Evolutionary conservation across 2,329 filamentous ascomycete species (phyloP).

Genomic region (Aspergillus ochraceoroseus): DNA sequence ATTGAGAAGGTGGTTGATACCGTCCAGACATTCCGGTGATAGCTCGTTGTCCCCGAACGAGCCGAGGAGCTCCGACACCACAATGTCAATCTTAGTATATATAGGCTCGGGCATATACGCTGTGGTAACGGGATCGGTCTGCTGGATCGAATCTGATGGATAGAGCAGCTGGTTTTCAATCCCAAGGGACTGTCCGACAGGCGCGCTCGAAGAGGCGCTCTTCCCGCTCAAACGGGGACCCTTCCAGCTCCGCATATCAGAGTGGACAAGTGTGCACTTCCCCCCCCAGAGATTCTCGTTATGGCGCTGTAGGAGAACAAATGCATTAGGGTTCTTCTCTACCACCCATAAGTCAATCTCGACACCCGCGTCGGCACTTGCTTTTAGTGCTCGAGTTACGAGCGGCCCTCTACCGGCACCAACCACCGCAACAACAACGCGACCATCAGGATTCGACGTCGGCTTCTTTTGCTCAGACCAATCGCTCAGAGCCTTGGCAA

Average conservation of each 20-base stretch:
- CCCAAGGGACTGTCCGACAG: slow-evolving; percentile 35
- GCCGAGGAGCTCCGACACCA: slow-evolving; percentile 85
- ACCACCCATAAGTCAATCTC: slow-evolving; percentile 83
- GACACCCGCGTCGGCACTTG: slow-evolving; percentile 70
- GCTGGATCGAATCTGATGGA: slow-evolving; percentile 25
- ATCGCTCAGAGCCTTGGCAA: slow-evolving; percentile 72
- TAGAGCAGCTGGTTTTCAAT: slow-evolving; percentile 27
- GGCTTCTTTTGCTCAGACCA: slow-evolving; percentile 70
- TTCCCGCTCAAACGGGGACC: slow-evolving; percentile 54
- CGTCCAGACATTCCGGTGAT: slow-evolving; percentile 92
- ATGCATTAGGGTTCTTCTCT: slow-evolving; percentile 98
- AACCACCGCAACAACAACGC: slow-evolving; percentile 82
- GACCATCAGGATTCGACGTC: slow-evolving; percentile 64
- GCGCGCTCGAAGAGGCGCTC: slow-evolving; percentile 17
- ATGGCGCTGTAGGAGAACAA: slow-evolving; percentile 82
- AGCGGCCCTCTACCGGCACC: slow-evolving; percentile 90
- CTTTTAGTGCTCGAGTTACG: slow-evolving; percentile 78
- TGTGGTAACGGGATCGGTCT: slow-evolving; percentile 29
- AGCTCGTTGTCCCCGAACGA: slow-evolving; percentile 97
- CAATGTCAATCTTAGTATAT: slow-evolving; percentile 64
- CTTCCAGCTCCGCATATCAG: slow-evolving; percentile 95
- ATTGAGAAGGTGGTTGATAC: slow-evolving; percentile 84
- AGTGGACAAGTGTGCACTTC: slow-evolving; percentile 81
- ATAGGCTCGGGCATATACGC: slow-evolving; percentile 42
- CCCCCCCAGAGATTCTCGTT: slow-evolving; percentile 77